Base-by-base conservation (phyloP, 305 asterid genomes). In the Vinca major region DNA sequence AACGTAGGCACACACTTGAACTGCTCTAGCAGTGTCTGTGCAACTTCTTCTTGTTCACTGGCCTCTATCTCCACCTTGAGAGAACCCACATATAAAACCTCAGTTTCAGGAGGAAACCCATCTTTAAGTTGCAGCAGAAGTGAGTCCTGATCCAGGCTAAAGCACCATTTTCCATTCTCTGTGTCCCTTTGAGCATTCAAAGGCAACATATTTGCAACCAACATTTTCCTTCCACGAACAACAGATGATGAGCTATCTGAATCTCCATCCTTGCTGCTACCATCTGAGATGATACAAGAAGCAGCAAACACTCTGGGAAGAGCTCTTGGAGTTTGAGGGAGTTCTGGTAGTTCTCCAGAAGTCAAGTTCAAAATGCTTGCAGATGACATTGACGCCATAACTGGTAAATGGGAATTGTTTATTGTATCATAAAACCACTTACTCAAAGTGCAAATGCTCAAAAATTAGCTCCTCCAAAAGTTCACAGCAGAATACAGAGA, bases 1-100 rank as follows among this genome's bases (percentile, higher is more conserved):
- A 87, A 91, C 47, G 97, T 86, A 13, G 97, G 96, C 51, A 86
- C 89, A 71, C 97, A 91, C n/a, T 81, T 87, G 85, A 85, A 88
- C 19, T 85, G 88, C 47, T 88, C 95, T 21, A 87, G 84, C 72
- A 88, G 86, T 71, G 61, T 75, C 79, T 88, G 89, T 56, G 96
- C 86, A 69, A 88, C 79, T 75, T 88, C 96, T 4, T 90, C 97
- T 77, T 88, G 96, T 69, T 90, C 95, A 66, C 73, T 66, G 67
- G 80, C 83, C 57, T 90, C 96, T 51, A 90, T 69, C 36, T 88
- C 92, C 73, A 78, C 90, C 79, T 88, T 86, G 71, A 90, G 90
- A 68, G 90, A 88, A 73, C 97, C 97, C 36, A 90, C 88, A 51
- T 85, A 90, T 61, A 90, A 62, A 54, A 88, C 89, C 75, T 88